These are phyloP conservation scores for Wickerhamomyces bovis DNA, from an alignment of 805 yeast species.

Conservation along the genomic window DNA sequence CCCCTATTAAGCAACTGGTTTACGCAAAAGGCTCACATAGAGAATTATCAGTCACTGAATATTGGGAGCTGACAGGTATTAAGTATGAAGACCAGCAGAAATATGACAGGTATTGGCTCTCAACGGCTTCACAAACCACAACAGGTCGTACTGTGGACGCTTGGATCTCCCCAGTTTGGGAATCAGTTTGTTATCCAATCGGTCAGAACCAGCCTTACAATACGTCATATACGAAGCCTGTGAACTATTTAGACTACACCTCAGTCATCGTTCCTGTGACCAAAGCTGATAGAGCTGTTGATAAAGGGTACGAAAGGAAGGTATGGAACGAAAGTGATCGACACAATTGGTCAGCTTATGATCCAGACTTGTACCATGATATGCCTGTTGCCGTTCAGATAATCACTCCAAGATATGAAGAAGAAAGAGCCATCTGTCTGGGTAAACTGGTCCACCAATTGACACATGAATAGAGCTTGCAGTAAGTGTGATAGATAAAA, in stretches of 20 bases:
- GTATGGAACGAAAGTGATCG: slow-evolving; percentile 27
- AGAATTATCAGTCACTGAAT: slow-evolving; percentile 22
- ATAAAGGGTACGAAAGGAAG: slow-evolving; percentile 15
- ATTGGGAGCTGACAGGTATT: slow-evolving; percentile 35
- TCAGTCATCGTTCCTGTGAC: slow-evolving; percentile 40
- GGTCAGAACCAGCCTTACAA: slow-evolving; percentile 34
- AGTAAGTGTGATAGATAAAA: too few species aligned
- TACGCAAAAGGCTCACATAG: slow-evolving; percentile 8
- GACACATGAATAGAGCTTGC: too few species aligned
- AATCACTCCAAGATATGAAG: slow-evolving; percentile 48
- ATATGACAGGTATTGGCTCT: slow-evolving; percentile 33
- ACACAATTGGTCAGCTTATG: slow-evolving; percentile 33
- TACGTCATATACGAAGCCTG: slow-evolving; percentile 37
- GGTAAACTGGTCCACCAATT: slow-evolving; percentile 1
- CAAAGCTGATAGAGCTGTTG: slow-evolving; percentile 31
- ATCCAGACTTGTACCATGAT: slow-evolving; percentile 40
- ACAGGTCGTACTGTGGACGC: slow-evolving; percentile 40
- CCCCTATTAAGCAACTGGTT: slow-evolving; percentile 26
- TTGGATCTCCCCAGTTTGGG: slow-evolving; percentile 41
- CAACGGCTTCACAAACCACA: slow-evolving; percentile 27
- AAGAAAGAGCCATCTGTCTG: slow-evolving; percentile 33
- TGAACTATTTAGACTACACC: slow-evolving; percentile 36
- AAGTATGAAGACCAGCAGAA: slow-evolving; percentile 31
- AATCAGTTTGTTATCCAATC: slow-evolving; percentile 32
- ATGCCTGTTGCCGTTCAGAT: slow-evolving; percentile 55